These are phyloP conservation scores for Bassia scoparia DNA, from an alignment of 148 eudicot species.

Conservation along the genomic window DNA sequence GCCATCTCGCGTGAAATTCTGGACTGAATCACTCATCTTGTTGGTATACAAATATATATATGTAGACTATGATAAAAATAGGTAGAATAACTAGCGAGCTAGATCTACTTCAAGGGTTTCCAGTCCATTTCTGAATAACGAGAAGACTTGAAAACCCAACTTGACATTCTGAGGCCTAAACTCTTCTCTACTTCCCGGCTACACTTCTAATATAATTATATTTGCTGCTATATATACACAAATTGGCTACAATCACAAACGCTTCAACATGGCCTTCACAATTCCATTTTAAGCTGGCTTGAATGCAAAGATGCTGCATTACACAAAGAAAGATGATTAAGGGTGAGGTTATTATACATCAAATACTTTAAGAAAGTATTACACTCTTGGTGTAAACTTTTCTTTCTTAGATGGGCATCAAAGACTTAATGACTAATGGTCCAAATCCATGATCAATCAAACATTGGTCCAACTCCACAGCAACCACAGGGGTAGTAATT, in stretches of 20 bases:
- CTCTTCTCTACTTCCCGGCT: slow-evolving; percentile 20
- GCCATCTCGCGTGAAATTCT: not conserved
- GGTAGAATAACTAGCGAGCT: slow-evolving; percentile 21
- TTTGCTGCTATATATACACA: slow-evolving; percentile 49
- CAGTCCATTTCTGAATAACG: slow-evolving; percentile 19
- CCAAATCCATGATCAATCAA: too few species aligned
- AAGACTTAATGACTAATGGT: too few species aligned
- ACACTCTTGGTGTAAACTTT: too few species aligned
- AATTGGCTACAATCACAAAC: slow-evolving; percentile 13
- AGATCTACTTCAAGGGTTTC: slow-evolving; percentile 25
- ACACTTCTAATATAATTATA: slow-evolving; percentile 27
- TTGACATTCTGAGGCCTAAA: slow-evolving; percentile 24
- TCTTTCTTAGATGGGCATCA: too few species aligned
- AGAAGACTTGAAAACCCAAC: slow-evolving; percentile 30
- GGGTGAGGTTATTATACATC: slow-evolving; percentile 3
- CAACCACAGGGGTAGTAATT: too few species aligned
- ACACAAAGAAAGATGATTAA: slow-evolving; percentile 11
- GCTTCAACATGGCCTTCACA: slow-evolving; percentile 40
- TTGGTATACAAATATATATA: slow-evolving; percentile 14
- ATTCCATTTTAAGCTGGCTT: slow-evolving; percentile 75
- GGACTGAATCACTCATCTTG: slow-evolving; percentile 14
- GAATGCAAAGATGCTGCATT: slow-evolving; percentile 67
- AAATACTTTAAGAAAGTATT: not conserved
- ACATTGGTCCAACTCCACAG: too few species aligned
- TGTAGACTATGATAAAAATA: slow-evolving; percentile 22